Evolutionary conservation across 2,329 filamentous ascomycete genomes (phyloP).

Genomic region (Metarhizium brunneum): DNA sequence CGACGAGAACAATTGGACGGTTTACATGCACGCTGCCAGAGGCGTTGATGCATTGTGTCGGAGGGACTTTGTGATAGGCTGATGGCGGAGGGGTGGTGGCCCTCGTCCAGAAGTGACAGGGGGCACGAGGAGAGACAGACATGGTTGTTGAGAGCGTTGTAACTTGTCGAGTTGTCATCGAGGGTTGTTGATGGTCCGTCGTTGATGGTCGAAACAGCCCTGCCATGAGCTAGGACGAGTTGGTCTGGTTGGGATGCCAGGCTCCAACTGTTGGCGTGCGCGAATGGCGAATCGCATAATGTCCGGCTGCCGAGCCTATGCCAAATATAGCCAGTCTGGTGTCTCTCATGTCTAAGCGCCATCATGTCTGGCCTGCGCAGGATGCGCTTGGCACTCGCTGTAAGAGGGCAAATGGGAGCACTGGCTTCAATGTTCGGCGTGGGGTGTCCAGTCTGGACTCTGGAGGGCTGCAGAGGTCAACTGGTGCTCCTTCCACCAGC

Average conservation of each 20-base stretch:
- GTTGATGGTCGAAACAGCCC: background rate
- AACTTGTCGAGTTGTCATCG: too few relatives aligned
- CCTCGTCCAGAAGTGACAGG: background rate
- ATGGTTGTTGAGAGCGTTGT: too few relatives aligned
- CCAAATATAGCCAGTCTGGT: background rate
- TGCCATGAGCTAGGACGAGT: background rate
- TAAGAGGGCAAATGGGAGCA: too few relatives aligned
- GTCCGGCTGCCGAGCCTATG: background rate
- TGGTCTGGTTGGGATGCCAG: background rate
- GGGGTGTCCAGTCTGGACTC: too few relatives aligned
- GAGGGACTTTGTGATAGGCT: conserved; percentile 7
- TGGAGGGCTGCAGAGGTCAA: too few relatives aligned
- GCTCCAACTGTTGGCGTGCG: background rate
- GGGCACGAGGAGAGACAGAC: background rate
- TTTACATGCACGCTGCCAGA: conserved; percentile 9
- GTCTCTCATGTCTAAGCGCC: background rate
- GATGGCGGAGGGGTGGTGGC: background rate
- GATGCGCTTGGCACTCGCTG: background rate
- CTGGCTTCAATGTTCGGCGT: too few relatives aligned
- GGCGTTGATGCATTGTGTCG: conserved; percentile 8
- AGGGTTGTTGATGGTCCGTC: background rate
- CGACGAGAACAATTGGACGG: conserved; percentile 10
- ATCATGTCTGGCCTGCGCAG: background rate
- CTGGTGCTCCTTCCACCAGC: too few relatives aligned
- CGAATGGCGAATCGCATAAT: background rate